phyloP scores from a whole-genome alignment of 2,329 filamentous ascomycete species.

The Hymenoscyphus fraxineus region DNA sequence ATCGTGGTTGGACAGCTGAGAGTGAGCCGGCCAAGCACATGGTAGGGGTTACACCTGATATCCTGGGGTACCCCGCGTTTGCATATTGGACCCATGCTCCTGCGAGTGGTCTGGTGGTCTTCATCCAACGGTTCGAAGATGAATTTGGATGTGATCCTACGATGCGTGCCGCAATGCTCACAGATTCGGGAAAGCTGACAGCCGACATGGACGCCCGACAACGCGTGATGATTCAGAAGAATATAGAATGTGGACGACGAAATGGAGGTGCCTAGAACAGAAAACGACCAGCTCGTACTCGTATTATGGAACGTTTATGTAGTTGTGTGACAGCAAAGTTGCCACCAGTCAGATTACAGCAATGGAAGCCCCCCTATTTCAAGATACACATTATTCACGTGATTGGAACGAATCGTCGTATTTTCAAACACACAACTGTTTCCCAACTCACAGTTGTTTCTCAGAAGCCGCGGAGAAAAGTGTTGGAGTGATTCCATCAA shows the following conservation, averaged over 20 bases:
- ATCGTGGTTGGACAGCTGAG: background rate
- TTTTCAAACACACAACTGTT: too few species aligned
- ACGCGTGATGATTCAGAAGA: background rate
- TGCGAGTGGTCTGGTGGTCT: background rate
- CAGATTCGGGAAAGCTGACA: background rate
- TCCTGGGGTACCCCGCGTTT: constrained; percentile 7
- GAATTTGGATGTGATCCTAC: background rate
- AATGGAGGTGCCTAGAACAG: background rate
- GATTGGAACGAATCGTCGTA: too few species aligned
- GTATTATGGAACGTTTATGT: background rate
- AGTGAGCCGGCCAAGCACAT: background rate
- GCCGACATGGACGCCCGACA: background rate
- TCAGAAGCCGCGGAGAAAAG: too few species aligned
- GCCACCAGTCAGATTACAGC: too few species aligned
- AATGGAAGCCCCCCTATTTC: too few species aligned
- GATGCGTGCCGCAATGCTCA: background rate
- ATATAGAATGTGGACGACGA: background rate
- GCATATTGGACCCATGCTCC: background rate
- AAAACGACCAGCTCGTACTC: background rate
- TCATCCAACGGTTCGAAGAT: background rate
- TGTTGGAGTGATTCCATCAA: too few species aligned
- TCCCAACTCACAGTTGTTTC: too few species aligned
- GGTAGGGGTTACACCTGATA: background rate
- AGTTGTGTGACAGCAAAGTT: too few species aligned
- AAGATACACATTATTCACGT: too few species aligned